These are phyloP conservation scores for Talaromyces sp. DNA, from an alignment of 2,329 filamentous ascomycete genomes.

Conservation along the genomic window DNA sequence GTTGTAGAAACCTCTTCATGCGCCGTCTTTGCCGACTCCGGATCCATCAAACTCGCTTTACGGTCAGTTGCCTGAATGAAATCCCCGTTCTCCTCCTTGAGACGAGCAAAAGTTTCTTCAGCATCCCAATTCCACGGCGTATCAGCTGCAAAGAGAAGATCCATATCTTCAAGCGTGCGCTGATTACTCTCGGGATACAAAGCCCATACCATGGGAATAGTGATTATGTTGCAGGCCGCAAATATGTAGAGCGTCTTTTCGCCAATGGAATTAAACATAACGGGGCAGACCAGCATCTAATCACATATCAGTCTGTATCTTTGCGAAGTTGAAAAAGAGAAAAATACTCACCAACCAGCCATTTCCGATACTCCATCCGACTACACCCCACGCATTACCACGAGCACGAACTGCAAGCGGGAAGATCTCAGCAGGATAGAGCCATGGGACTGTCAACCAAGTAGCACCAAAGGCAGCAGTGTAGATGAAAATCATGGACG, in stretches of 20 bases:
- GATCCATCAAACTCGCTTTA: conserved; percentile 33
- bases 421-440: conserved; percentile 71
- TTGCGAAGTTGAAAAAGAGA: conserved; percentile 18
- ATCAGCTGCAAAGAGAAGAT: conserved; percentile 65
- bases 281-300: conserved; percentile 51
- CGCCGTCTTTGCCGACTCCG: conserved; percentile 28
- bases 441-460: conserved; percentile 57
- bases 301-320: conserved; percentile 14
- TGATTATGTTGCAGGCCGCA: conserved; percentile 62
- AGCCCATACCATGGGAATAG: conserved; percentile 68
- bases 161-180: conserved; percentile 71
- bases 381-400: conserved; percentile 72
- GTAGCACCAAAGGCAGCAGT: conserved; percentile 62
- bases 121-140: conserved; percentile 69
- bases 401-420: conserved; percentile 67
- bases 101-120: conserved; percentile 59
- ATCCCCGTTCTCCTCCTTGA: conserved; percentile 60
- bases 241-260: conserved; percentile 75
- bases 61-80: conserved; percentile 38
- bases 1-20: conserved; percentile 11
- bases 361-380: conserved; percentile 73
- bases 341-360: conserved; percentile 54
- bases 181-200: conserved; percentile 72
- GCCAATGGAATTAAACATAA: conserved; percentile 61
- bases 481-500: conserved; percentile 68